A percentile compares a stretch with the other conserved stretches of the same genome.
Evolutionary conservation across 176 grass and related monocot genomes (phyloP).

Genomic region (Puccinellia tenuiflora): DNA sequence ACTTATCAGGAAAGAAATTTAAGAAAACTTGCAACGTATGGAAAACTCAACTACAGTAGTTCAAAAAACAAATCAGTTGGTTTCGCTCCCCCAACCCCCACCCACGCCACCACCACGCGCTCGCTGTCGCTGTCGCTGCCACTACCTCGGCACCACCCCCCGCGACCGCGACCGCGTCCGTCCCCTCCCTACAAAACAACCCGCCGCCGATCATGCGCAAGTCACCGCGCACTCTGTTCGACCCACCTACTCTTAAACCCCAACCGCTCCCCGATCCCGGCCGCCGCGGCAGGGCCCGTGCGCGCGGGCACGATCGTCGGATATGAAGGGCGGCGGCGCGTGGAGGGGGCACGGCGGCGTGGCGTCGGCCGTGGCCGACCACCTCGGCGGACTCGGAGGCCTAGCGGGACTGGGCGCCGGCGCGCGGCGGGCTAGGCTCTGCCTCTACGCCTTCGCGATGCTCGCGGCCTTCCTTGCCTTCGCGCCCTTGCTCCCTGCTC

Average conservation of each 20-base stretch:
- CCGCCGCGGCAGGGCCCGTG: background rate
- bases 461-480: conserved; percentile 55
- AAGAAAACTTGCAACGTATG: too few species aligned
- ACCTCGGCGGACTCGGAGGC: background rate
- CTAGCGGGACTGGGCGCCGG: background rate
- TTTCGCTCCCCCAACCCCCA: conserved; percentile 23
- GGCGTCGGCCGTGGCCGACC: conserved; percentile 15
- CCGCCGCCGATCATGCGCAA: conserved; percentile 9
- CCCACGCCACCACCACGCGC: background rate
- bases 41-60: too few species aligned
- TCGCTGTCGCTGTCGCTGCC: conserved; percentile 19
- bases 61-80: too few species aligned
- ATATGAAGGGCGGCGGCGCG: conserved; percentile 45
- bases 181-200: background rate
- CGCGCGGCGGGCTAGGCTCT: conserved; percentile 44
- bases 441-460: conserved; percentile 62
- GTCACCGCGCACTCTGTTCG: background rate
- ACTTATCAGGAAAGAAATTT: too few species aligned
- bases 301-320: background rate
- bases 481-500: conserved; percentile 40
- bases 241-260: background rate
- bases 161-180: background rate
- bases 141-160: background rate
- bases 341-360: conserved; percentile 22
- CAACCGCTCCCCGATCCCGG: background rate